Base-by-base conservation (phyloP, 805 yeast species). In the Phaffomyces antillensis region DNA sequence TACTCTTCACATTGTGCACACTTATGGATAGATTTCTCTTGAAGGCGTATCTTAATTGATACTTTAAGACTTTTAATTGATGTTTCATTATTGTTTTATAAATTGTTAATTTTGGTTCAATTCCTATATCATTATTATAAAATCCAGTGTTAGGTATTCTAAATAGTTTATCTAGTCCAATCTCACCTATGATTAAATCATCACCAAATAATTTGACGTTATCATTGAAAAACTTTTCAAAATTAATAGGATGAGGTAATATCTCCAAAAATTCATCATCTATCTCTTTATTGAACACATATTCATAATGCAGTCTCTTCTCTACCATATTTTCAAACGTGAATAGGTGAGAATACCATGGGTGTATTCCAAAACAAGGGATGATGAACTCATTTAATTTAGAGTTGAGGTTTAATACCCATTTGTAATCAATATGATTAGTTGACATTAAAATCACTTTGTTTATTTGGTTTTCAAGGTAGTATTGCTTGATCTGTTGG, bases 121-220 rank as follows among this genome's bases (percentile, higher is more conserved):
- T 40, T 2, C 30, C 41, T 15, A n/a, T 20, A 11, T 56, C 47
- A 47, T 68, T 65, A 3, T 81, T 81, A 46, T 66, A 67, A 56
- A 61, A 79, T 2, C 89, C 88, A 45, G 65, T 66, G 44, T 61
- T 54, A 3, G 95, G 95, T 5, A 90, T 61, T 33, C 86, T 63
- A 56, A 86, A 86, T 28, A 77, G 57, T 60, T 82, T 85, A 61
- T 91, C 99, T 3, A 93, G 65, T 0, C 99, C 99, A n/a, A 88
- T 73, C 55, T 91, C 99, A 1, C 99, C 99, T 10, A 91, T 69
- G 12, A 55, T 58, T 6, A 48, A 44, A 11, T 42, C 32, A 37
- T 26, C 16, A 17, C 41, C 34, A n/a, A 53, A 45, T 24, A 55
- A 47, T 6, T 10, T 7, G 12, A 20, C 26, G 11, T 60, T 53